Base-by-base conservation (phyloP, 2,329 filamentous ascomycete genomes). In the Stylonectria norvegica region DNA sequence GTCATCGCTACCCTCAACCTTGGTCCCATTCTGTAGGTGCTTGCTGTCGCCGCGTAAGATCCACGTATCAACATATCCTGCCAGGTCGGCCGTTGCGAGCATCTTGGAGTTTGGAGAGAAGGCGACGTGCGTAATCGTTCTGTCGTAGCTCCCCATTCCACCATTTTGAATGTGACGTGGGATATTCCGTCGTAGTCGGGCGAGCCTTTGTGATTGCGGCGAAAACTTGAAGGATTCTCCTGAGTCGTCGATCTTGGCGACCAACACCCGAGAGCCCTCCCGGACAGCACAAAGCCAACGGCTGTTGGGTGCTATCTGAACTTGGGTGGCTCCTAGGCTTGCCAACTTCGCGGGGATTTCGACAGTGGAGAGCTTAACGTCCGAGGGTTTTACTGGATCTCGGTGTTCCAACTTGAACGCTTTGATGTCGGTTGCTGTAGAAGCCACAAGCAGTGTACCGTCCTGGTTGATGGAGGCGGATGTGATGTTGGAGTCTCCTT, bases 11-110 rank as follows among this genome's bases (percentile, higher is more conserved):
- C 59, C 58, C 15, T 62, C 52, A 7, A 50, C 48, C 20, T 62
- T 59, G 43, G 62, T 56, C 10, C 57, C 60, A 38, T 66, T 60
- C 40, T 59, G 50, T 35, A 52, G 33, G 12, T 46, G 40, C 18
- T 62, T 53, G 3, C 47, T 49, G 7, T 61, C 60, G 40, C 67
- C 66, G 57, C 79, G 75, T 39, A 95, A 66, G 2, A 89, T 68
- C 86, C 90, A 98, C 14, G 84, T 89, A 59, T 97, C 90, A 20
- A 97, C 73, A 63, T 83, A 89, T 30, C 93, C 93, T 30, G 85
- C 83, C 37, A 96, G 66, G 61, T 96, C 91, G 34, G 85, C 83
- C 20, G 83, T 79, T 7, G 85, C 89, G 33, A 97, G 69, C 47
- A 95, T 78, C 50, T 77, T 81, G 59, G 86, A 88, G 60, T 95